These are phyloP conservation scores for Boletus sensibilis DNA, from an alignment of 768 basidiomycete species.

Conservation along the genomic window DNA sequence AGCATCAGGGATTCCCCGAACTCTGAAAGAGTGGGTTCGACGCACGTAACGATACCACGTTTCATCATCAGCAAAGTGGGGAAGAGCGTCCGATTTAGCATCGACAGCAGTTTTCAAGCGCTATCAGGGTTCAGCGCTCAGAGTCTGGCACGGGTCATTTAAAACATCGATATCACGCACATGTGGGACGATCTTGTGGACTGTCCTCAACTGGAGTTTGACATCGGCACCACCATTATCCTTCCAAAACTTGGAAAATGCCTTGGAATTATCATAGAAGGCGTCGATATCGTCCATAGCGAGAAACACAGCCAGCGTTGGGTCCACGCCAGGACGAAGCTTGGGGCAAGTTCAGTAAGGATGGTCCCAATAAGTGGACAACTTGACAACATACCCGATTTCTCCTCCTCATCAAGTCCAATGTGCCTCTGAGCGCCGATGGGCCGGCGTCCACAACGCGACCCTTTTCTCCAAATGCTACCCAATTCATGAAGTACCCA, in stretches of 20 bases:
- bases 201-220: conserved; percentile 24
- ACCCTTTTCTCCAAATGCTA: not conserved
- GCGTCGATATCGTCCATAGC: conserved; percentile 14
- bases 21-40: not conserved
- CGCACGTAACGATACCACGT: conserved; percentile 35
- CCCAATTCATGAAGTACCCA: conserved; percentile 52
- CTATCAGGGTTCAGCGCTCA: conserved; percentile 20
- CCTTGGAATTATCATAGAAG: conserved; percentile 38
- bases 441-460: conserved; percentile 7
- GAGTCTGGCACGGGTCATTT: not conserved
- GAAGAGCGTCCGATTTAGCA: conserved; percentile 30
- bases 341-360: conserved; percentile 3
- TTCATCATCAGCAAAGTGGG: conserved; percentile 35
- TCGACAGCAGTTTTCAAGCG: conserved; percentile 32
- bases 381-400: conserved; percentile 16
- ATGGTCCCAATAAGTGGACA: not conserved
- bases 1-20: not conserved
- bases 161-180: conserved; percentile 27
- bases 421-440: not conserved
- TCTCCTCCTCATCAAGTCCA: conserved; percentile 15
- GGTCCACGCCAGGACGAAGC: conserved; percentile 8
- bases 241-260: conserved; percentile 37
- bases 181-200: conserved; percentile 40
- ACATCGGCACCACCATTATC: conserved; percentile 24
- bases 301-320: not conserved